Conservation (phyloP, 495 filamentous ascomycete species). For the Hyaloscypha finlandica region DNA sequence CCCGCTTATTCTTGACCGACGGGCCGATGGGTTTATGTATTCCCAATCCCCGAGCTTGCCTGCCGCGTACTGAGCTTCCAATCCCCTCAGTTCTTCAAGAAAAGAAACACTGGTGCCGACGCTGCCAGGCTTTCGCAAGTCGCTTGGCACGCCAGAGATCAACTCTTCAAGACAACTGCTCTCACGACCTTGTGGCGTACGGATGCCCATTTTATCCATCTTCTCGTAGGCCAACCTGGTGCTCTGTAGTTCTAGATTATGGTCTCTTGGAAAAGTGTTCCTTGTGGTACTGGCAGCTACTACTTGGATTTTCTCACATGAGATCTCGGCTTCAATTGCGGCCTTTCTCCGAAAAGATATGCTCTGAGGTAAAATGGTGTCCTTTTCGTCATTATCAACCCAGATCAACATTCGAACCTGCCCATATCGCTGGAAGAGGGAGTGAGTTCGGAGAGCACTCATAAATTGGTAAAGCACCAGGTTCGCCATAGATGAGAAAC, state of each 20-base stretch:
- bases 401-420: constrained; percentile 73
- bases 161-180: constrained; percentile 23
- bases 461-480: constrained; percentile 53
- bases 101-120: neutral
- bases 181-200: constrained; percentile 21
- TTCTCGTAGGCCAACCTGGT: constrained; percentile 17
- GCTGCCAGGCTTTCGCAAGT: neutral
- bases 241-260: constrained; percentile 39
- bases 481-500: constrained; percentile 38
- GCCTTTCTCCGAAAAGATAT: constrained; percentile 52
- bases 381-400: constrained; percentile 51
- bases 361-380: constrained; percentile 51
- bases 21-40: too few relatives aligned
- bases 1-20: neutral
- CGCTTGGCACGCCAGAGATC: neutral
- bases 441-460: constrained; percentile 39
- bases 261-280: constrained; percentile 24
- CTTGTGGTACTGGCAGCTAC: constrained; percentile 36
- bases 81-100: neutral
- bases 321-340: constrained; percentile 57
- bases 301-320: constrained; percentile 49
- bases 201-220: constrained; percentile 25
- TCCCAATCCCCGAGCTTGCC: neutral
- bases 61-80: neutral
- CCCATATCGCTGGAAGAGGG: constrained; percentile 62